Evolutionary conservation across 768 basidiomycete genomes (phyloP).

Genomic region (Galerina marginata): DNA sequence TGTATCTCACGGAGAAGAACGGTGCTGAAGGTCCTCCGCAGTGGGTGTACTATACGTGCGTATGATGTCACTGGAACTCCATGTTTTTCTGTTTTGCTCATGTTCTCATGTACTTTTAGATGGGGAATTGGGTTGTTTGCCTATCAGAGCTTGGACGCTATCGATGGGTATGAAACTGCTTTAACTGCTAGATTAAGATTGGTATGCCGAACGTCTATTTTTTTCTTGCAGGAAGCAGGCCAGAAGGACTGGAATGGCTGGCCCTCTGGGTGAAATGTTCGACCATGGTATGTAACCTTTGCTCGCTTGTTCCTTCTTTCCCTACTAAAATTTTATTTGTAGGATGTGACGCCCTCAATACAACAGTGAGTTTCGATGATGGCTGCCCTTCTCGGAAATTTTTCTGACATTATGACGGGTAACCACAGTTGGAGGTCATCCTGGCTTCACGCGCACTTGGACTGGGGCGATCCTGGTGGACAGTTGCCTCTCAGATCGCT

Average conservation of each 20-base stretch:
- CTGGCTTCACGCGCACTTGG: conserved; percentile 86
- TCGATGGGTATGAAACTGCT: conserved; percentile 71
- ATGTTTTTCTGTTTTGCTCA: background rate
- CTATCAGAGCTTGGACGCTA: conserved; percentile 90
- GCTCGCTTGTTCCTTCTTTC: background rate
- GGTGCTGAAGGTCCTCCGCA: conserved; percentile 67
- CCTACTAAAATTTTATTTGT: background rate
- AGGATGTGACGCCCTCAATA: conserved; percentile 95
- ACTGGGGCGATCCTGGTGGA: conserved; percentile 96
- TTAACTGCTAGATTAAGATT: conserved; percentile 15
- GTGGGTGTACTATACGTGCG: conserved; percentile 92
- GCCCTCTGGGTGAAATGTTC: conserved; percentile 97
- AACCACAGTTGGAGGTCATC: conserved; percentile 79
- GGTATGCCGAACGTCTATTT: background rate
- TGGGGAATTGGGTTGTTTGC: conserved; percentile 90
- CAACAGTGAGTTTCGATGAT: conserved; percentile 61
- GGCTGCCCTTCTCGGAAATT: background rate
- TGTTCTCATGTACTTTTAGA: conserved; percentile 40
- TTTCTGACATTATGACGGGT: background rate
- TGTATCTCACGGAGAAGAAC: conserved; percentile 71
- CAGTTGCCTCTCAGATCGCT: conserved; percentile 82
- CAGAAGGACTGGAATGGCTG: conserved; percentile 94
- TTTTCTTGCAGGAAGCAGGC: conserved; percentile 80
- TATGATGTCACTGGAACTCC: conserved; percentile 12
- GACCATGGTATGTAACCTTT: conserved; percentile 78